phyloP scores from a whole-genome alignment of 2,329 filamentous ascomycete genomes.

The Aspergillus sp. region DNA sequence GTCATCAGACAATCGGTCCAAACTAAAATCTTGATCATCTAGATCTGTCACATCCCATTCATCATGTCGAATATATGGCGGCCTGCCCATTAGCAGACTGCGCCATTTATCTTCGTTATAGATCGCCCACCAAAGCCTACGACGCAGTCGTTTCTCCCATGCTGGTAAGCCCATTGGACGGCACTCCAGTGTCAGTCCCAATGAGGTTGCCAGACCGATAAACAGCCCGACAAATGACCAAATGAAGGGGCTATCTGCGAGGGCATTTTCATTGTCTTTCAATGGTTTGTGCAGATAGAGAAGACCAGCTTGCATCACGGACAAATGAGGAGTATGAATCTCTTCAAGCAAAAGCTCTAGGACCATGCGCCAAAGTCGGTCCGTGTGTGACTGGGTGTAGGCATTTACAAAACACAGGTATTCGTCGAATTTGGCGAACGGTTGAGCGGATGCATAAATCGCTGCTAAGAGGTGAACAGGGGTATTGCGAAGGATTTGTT shows the following conservation, averaged over 20 bases:
- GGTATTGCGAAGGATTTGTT: constrained; percentile 5
- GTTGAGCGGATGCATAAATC: constrained; percentile 20
- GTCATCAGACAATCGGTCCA: constrained; percentile 4
- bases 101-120: constrained; percentile 30
- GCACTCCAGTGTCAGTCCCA: constrained; percentile 25
- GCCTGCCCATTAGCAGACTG: constrained; percentile 23
- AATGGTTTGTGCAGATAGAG: constrained; percentile 17
- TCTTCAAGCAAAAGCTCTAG: constrained; percentile 14
- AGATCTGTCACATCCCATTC: constrained; percentile 24
- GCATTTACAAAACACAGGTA: constrained; percentile 12
- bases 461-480: constrained; percentile 19
- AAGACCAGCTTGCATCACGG: constrained; percentile 18
- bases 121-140: constrained; percentile 30
- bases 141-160: constrained; percentile 26
- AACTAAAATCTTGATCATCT: constrained; percentile 15
- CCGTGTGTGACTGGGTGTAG: constrained; percentile 10
- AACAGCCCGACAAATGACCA: constrained; percentile 25
- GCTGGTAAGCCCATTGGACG: constrained; percentile 23
- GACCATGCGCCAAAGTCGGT: constrained; percentile 15
- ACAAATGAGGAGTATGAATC: constrained; percentile 19
- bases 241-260: constrained; percentile 20
- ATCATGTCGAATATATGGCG: constrained; percentile 21
- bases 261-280: constrained; percentile 8
- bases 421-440: constrained; percentile 18
- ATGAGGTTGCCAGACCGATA: constrained; percentile 19